Conservation (phyloP, 2,329 filamentous ascomycete species). For the Stagonosporopsis rhizophila region DNA sequence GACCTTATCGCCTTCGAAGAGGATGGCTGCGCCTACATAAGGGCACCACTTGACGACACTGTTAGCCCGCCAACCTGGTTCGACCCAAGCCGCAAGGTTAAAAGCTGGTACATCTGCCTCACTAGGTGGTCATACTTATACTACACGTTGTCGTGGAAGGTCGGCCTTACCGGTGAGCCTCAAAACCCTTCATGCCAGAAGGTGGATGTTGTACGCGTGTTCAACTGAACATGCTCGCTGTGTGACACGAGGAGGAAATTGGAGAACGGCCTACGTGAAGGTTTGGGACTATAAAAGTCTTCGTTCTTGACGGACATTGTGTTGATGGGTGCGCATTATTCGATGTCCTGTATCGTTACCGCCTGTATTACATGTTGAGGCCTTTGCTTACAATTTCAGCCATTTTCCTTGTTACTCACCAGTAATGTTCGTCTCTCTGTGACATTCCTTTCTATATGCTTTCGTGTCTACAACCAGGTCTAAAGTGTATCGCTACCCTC, state of each 20-base stretch:
- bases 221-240: conserved; percentile 11
- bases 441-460: background rate
- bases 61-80: conserved; percentile 34
- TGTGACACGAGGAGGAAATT: background rate
- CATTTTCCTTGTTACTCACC: background rate
- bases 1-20: conserved; percentile 49
- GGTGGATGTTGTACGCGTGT: conserved; percentile 48
- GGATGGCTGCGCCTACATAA: conserved; percentile 47
- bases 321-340: background rate
- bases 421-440: background rate
- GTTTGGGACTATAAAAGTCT: background rate
- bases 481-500: conserved; percentile 5
- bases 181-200: conserved; percentile 55
- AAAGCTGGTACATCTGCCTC: conserved; percentile 54
- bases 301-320: no score
- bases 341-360: background rate
- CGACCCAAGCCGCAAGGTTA: conserved; percentile 26
- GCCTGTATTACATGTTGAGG: background rate
- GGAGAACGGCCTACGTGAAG: background rate
- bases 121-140: conserved; percentile 49
- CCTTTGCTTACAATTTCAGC: background rate
- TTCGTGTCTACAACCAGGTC: background rate
- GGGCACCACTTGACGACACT: conserved; percentile 47
- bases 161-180: conserved; percentile 44
- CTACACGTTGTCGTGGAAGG: conserved; percentile 51